Base-by-base conservation (phyloP, 441 rosid genomes). In the Erodium trifolium region DNA sequence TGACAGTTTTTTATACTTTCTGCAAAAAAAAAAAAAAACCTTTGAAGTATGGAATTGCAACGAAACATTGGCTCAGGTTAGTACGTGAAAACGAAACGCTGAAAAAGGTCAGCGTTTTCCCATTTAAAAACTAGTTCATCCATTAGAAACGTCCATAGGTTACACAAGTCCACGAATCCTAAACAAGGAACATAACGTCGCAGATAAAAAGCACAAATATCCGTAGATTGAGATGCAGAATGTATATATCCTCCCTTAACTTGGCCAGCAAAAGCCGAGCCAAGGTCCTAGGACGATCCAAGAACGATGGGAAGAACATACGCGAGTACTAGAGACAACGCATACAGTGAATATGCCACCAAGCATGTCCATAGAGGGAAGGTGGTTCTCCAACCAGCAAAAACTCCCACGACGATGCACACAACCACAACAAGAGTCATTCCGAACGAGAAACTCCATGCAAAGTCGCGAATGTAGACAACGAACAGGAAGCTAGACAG, bases 361-460 rank as follows among this genome's bases (percentile, higher is more conserved):
- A 55, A 55, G 16, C 63, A 4, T 55, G 63, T 55, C 63, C 63
- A 55, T 5, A 19, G 63, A 55, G 63, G 29, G 63, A 55, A 55
- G 63, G 63, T 55, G 23, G 63, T 55, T 17, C 63, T 55, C 63
- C 7, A 55, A 16, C 63, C 63, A 55, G 63, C 63, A 55, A 55
- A 55, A 55, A 17, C 23, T 8, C 63, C 63, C 63, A 55, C 16
- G 63, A 17, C 27, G 19, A 8, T 17, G 63, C 63, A 55, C 18
- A 55, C 63, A 17, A 55, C 23, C 10, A 55, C 23, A 17, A 55
- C 63, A 8, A 55, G 7, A 23, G 5, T 55, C 27, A 17, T 16
- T 55, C 17, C 63, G 9, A 16, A 17, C 4, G 63, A 55, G 63
- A 55, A 55, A 16, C 14, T 55, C 63, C 63, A 55, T 55, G 63